phyloP scores from a whole-genome alignment of 176 grass and related monocot species.

The Bonia amplexicaulis region DNA sequence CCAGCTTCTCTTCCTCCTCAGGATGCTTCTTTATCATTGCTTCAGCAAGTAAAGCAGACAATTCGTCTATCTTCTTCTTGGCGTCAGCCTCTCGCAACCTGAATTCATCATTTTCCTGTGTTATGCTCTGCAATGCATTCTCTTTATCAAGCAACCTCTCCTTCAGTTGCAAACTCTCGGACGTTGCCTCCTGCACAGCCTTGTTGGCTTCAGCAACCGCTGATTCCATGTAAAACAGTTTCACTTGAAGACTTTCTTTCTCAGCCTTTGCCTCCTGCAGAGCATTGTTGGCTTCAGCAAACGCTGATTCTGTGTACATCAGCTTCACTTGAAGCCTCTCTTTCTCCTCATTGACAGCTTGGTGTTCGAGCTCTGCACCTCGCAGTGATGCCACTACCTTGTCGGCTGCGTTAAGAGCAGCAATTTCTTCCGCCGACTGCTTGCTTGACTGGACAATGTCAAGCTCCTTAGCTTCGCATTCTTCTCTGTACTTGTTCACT shows the following conservation, averaged over 20 bases:
- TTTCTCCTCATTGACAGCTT: conserved; percentile 53
- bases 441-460: conserved; percentile 53
- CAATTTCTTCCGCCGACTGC: conserved; percentile 77
- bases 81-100: conserved; percentile 50
- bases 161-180: conserved; percentile 65
- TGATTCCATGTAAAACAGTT: conserved; percentile 33
- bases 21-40: conserved; percentile 55
- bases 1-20: conserved; percentile 52
- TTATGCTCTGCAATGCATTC: conserved; percentile 82
- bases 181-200: conserved; percentile 41
- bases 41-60: conserved; percentile 66
- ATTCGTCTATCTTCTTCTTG: conserved; percentile 65
- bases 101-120: conserved; percentile 90
- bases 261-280: conserved; percentile 47
- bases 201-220: conserved; percentile 27
- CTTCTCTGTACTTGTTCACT: conserved; percentile 48
- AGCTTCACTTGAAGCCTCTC: conserved; percentile 53
- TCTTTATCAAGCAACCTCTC: conserved; percentile 89
- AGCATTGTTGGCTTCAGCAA: conserved; percentile 38
- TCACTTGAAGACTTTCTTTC: conserved; percentile 47
- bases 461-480: conserved; percentile 62
- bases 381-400: conserved; percentile 39
- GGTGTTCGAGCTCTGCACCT: conserved; percentile 44
- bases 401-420: conserved; percentile 41
- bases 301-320: conserved; percentile 32